Conservation (phyloP, 805 yeast species). For the Myxozyma melibiosi region DNA sequence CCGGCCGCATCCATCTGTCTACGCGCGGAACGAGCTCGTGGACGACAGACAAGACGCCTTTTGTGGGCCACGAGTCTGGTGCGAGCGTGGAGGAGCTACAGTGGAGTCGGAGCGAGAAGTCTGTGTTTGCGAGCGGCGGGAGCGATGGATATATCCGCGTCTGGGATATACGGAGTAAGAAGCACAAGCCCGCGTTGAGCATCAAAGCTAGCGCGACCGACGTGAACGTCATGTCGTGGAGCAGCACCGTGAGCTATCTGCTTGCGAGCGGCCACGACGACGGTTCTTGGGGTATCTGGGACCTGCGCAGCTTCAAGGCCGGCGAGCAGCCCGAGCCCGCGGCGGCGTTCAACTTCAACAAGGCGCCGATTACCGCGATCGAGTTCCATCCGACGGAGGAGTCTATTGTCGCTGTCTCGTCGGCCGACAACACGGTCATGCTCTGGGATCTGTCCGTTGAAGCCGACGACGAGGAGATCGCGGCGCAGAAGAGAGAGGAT, state of each 20-base stretch:
- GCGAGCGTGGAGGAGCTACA: constrained; percentile 89
- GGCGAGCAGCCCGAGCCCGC: constrained; percentile 68
- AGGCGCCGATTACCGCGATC: constrained; percentile 87
- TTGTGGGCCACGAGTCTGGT: constrained; percentile 52
- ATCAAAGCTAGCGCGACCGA: constrained; percentile 79
- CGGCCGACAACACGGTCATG: constrained; percentile 95
- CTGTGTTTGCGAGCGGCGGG: constrained; percentile 95
- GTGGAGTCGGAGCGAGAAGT: constrained; percentile 89
- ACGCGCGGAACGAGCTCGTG: constrained; percentile 72
- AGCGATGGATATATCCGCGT: constrained; percentile 88
- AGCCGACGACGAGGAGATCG: constrained; percentile 96
- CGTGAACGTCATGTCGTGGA: constrained; percentile 96
- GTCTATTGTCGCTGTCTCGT: constrained; percentile 91
- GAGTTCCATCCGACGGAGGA: constrained; percentile 95
- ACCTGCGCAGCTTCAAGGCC: constrained; percentile 77
- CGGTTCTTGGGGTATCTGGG: constrained; percentile 98
- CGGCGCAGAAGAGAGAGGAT: constrained; percentile 76
- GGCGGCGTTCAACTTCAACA: constrained; percentile 93
- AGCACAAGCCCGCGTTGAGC: constrained; percentile 86
- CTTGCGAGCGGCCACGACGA: constrained; percentile 97
- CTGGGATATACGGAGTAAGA: constrained; percentile 95
- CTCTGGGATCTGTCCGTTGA: constrained; percentile 98
- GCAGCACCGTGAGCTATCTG: constrained; percentile 78
- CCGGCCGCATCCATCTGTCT: constrained; percentile 81
- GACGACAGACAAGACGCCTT: constrained; percentile 85